Percentiles rank a stretch among this genome's conserved stretches.
These are phyloP conservation scores for Hibiscus syriacus DNA, from an alignment of 345 rosid species.

Conservation along the genomic window DNA sequence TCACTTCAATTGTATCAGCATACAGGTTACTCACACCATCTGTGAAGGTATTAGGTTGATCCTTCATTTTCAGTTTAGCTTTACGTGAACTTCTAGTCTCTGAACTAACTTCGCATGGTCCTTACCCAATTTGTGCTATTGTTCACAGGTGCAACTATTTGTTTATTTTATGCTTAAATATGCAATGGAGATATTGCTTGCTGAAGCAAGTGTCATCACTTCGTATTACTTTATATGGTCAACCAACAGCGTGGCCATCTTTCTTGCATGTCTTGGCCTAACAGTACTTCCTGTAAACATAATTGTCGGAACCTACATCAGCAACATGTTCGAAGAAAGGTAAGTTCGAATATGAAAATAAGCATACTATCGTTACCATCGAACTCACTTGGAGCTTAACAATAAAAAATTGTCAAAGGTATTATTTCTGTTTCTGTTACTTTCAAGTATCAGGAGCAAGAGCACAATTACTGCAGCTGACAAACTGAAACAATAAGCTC, in stretches of 20 bases:
- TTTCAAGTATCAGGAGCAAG: not conserved
- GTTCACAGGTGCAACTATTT: conserved; percentile 56
- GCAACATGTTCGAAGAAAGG: conserved; percentile 87
- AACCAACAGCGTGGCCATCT: conserved; percentile 59
- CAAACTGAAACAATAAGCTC: not conserved
- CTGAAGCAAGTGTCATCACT: conserved; percentile 73
- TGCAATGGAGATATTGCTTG: conserved; percentile 77
- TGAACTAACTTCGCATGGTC: not conserved
- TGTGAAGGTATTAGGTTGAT: conserved; percentile 38
- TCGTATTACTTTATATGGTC: conserved; percentile 61
- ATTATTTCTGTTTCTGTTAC: not conserved
- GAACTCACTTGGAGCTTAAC: not conserved
- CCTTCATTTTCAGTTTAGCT: not conserved
- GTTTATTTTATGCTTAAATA: conserved; percentile 84
- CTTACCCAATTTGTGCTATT: not conserved
- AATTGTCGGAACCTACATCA: conserved; percentile 62
- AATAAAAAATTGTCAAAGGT: not conserved
- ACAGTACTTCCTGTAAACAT: conserved; percentile 80
- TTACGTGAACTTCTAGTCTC: not conserved
- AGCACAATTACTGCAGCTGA: not conserved
- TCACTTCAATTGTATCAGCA: conserved; percentile 59
- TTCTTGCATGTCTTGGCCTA: conserved; percentile 66
- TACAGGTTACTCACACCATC: conserved; percentile 67
- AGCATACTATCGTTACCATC: not conserved
- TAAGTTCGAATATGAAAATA: conserved; percentile 11